phyloP scores from a whole-genome alignment of 441 rosid genomes.

The Metrosideros polymorpha region DNA sequence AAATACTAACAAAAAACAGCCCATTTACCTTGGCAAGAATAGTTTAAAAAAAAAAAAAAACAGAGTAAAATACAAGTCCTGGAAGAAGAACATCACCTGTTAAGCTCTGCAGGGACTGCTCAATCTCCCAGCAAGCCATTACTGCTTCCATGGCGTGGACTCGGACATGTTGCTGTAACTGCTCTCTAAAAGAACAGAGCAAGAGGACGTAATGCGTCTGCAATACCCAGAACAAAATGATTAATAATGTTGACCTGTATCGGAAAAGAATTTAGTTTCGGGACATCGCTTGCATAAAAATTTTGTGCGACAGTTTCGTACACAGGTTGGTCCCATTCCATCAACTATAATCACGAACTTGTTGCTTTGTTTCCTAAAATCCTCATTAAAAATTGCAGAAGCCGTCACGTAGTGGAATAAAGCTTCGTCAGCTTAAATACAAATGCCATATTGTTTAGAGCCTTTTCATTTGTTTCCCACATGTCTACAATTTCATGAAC shows the following conservation, averaged over 20 bases:
- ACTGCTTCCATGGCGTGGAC: conserved; percentile 99
- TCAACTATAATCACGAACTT: not conserved
- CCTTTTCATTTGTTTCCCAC: not conserved
- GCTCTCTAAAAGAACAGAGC: conserved; percentile 97
- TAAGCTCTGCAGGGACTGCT: conserved; percentile 94
- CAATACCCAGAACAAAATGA: conserved; percentile 7
- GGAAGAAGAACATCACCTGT: conserved; percentile 40
- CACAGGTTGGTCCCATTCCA: not conserved
- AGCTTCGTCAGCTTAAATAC: not conserved
- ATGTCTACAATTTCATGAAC: not conserved
- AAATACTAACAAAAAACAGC: not conserved
- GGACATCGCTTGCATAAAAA: not conserved
- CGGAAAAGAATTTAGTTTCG: not conserved
- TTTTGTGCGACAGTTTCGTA: not conserved
- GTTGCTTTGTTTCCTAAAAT: not conserved
- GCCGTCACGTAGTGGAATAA: not conserved
- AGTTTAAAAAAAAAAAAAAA: not conserved
- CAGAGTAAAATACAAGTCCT: not conserved
- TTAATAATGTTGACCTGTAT: not conserved
- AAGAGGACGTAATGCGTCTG: conserved; percentile 91
- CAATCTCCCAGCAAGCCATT: conserved; percentile 99
- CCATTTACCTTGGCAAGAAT: not conserved
- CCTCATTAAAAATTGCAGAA: not conserved
- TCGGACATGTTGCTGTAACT: conserved; percentile 95
- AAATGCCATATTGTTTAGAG: not conserved